A percentile compares a stretch with the other conserved stretches of the same genome.
phyloP scores from a whole-genome alignment of 2,329 filamentous ascomycete genomes.

The Elsinoe batatas region DNA sequence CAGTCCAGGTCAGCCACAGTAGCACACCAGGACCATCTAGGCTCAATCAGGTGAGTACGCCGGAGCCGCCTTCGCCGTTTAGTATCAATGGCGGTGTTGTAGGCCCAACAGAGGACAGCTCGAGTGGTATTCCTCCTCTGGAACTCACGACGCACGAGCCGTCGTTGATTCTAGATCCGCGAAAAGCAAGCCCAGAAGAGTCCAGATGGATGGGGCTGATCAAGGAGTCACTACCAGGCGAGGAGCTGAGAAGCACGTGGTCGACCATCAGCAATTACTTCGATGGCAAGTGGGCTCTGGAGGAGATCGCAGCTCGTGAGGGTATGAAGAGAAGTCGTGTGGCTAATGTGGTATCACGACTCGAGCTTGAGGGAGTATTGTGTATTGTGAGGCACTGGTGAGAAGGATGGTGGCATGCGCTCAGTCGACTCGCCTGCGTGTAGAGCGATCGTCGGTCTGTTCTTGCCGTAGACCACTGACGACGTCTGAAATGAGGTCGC shows the following conservation, averaged over 20 bases:
- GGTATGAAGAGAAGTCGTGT: slow-evolving; percentile 70
- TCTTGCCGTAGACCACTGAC: slow-evolving; percentile 54
- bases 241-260: slow-evolving; percentile 58
- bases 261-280: slow-evolving; percentile 72
- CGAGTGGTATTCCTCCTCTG: slow-evolving; percentile 5
- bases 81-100: slow-evolving; percentile 1
- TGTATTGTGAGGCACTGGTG: slow-evolving; percentile 17
- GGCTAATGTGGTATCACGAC: slow-evolving; percentile 12
- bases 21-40: neutral
- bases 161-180: slow-evolving; percentile 14
- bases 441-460: slow-evolving; percentile 22
- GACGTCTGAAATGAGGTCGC: slow-evolving; percentile 71
- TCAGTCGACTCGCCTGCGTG: slow-evolving; percentile 6
- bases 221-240: slow-evolving; percentile 46
- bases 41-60: slow-evolving; percentile 9
- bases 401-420: neutral
- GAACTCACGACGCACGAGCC: slow-evolving; percentile 10
- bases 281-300: slow-evolving; percentile 73
- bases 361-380: slow-evolving; percentile 15
- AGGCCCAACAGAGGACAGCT: neutral
- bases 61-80: slow-evolving; percentile 8
- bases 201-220: slow-evolving; percentile 15
- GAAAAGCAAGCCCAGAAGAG: slow-evolving; percentile 16
- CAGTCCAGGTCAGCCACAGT: slow-evolving; percentile 4
- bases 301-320: slow-evolving; percentile 77